Evolutionary conservation across 1,139 yeast genomes (phyloP).

Genomic region (Sugiyamaella japonica): DNA sequence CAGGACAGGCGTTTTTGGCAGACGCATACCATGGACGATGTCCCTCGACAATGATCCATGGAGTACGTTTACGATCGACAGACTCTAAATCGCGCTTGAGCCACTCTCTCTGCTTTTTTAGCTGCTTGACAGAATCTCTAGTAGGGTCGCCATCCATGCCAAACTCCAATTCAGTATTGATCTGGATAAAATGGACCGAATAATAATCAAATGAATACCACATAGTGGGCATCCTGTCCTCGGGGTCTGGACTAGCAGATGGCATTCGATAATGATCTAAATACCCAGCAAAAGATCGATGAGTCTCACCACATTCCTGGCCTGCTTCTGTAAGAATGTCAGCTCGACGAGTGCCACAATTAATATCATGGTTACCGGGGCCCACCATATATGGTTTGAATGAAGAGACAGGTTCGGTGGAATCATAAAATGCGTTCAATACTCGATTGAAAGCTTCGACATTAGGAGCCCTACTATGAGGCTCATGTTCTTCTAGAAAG

Average conservation of each 20-base stretch:
- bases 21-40: slow-evolving; percentile 43
- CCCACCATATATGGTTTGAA: slow-evolving; percentile 36
- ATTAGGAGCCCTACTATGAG: slow-evolving; percentile 24
- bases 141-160: slow-evolving; percentile 33
- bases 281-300: slow-evolving; percentile 33
- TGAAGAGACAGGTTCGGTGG: slow-evolving; percentile 30
- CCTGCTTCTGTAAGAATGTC: slow-evolving; percentile 20
- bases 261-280: slow-evolving; percentile 35
- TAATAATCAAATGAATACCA: slow-evolving; percentile 41
- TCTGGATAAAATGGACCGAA: slow-evolving; percentile 36
- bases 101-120: slow-evolving; percentile 40
- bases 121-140: slow-evolving; percentile 31
- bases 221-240: slow-evolving; percentile 30
- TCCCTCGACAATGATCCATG: slow-evolving; percentile 41
- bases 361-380: slow-evolving; percentile 38
- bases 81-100: slow-evolving; percentile 46
- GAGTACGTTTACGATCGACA: slow-evolving; percentile 37
- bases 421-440: slow-evolving; percentile 32
- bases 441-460: slow-evolving; percentile 30
- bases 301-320: slow-evolving; percentile 20
- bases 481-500: slow-evolving; percentile 32
- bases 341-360: slow-evolving; percentile 34
- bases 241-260: slow-evolving; percentile 26
- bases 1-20: slow-evolving; percentile 28
- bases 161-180: slow-evolving; percentile 38